Evolutionary conservation across 2,329 filamentous ascomycete genomes (phyloP).

Genomic region (Botrytis fragariae): DNA sequence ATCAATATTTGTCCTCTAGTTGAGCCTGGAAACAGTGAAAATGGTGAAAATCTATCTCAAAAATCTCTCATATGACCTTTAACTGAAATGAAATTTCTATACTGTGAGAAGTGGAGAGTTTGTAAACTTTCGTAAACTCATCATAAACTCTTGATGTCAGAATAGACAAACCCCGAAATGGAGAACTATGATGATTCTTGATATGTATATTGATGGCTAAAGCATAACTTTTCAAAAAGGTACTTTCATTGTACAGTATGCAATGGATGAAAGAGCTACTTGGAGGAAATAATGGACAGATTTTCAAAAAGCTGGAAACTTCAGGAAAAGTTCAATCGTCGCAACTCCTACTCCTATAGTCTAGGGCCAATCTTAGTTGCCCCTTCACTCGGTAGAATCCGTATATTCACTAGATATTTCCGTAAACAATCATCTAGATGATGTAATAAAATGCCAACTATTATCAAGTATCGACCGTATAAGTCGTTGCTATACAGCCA

Average conservation of each 20-base stretch:
- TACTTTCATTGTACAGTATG: background rate
- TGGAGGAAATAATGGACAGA: rapidly evolving
- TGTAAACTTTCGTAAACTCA: background rate
- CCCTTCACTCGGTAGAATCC: background rate
- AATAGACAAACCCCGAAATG: rapidly evolving
- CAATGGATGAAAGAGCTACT: background rate
- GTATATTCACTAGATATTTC: no score
- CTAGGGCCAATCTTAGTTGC: background rate
- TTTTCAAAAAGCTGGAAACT: no score
- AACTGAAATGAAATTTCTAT: background rate
- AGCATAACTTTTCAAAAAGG: background rate
- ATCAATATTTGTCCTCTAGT: background rate
- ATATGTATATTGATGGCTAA: background rate
- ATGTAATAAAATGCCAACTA: no score
- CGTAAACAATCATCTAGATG: background rate
- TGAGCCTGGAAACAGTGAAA: background rate
- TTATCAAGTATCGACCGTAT: background rate
- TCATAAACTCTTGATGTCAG: background rate
- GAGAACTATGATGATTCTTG: background rate
- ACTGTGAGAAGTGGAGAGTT: rapidly evolving
- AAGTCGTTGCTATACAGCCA: background rate
- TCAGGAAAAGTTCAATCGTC: background rate
- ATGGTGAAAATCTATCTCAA: background rate
- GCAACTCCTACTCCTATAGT: background rate
- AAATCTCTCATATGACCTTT: background rate